Evolutionary conservation across 257 asterid genomes (phyloP).

Genomic region (Cinchona pubescens): DNA sequence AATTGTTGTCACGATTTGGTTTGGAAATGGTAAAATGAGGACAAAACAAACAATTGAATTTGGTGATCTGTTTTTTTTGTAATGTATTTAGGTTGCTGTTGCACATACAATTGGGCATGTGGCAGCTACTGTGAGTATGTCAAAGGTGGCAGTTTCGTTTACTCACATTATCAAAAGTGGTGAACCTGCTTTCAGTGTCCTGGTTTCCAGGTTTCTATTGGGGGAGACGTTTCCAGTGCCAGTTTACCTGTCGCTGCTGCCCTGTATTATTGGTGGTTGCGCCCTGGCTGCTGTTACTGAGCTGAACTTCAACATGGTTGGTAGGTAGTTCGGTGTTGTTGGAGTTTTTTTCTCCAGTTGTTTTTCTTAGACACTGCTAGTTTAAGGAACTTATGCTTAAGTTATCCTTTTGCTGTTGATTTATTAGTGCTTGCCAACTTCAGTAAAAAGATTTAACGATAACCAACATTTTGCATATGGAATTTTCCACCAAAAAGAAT

Average conservation of each 20-base stretch:
- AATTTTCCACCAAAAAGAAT: neutral
- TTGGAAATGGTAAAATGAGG: neutral
- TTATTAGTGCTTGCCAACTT: neutral
- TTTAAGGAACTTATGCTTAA: neutral
- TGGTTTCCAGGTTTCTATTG: constrained; percentile 74
- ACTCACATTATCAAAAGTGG: constrained; percentile 96
- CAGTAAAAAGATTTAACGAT: neutral
- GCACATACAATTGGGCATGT: constrained; percentile 99
- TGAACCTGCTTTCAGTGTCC: constrained; percentile 93
- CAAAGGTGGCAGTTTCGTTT: constrained; percentile 96
- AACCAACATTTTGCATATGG: neutral
- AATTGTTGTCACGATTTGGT: constrained; percentile 10
- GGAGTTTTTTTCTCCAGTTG: constrained; percentile 3
- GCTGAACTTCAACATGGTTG: constrained; percentile 90
- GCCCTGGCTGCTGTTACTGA: constrained; percentile 86
- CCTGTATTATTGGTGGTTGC: constrained; percentile 93
- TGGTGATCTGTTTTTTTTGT: constrained; percentile 19
- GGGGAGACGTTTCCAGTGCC: constrained; percentile 77
- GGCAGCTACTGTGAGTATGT: constrained; percentile 98
- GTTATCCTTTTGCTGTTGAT: neutral
- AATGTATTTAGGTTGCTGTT: constrained; percentile 70
- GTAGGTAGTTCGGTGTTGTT: constrained; percentile 34
- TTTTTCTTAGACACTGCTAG: neutral
- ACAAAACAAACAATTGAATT: neutral
- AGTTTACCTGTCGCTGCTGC: constrained; percentile 79